Base-by-base conservation (phyloP, 177 flowering plant genomes). In the Vitis hybrid region DNA sequence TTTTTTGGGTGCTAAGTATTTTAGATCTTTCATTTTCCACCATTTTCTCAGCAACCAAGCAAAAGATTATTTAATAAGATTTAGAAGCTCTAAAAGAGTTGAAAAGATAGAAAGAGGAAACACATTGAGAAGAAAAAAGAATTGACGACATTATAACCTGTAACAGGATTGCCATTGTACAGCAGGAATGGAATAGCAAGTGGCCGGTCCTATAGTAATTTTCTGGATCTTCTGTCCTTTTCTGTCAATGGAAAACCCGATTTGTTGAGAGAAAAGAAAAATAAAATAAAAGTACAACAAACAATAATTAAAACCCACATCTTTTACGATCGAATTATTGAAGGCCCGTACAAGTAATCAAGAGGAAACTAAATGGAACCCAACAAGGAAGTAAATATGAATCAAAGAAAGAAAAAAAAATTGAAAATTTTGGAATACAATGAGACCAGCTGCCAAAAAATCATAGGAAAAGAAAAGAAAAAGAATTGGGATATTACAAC, bases 151-250 rank as follows among this genome's bases (percentile, higher is more conserved):
- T 33, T 2, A 68, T 13, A 45, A 81, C 87, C 84, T 81, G 84
- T 64, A 79, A 70, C 70, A 83, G 72, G 69, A 83, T 74, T 65
- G 77, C 48, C 83, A 83, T 71, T 45, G 87, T 79, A 67, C 70
- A 51, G 70, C 77, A 81, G 19, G 87, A 83, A 70, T 81, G 15
- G 58, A 71, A 79, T 72, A 83, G 56, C 55, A 79, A 72, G 67
- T 29, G 74, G 2, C 85, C 87, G 7, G 81, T 68, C 14, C 78
- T 73, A 31, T 70, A 19, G 39, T 81, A 83, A 71, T 75, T 79
- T 14, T 73, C 80, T 8, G 72, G 83, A 57, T 83, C 81, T 39
- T 81, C 84, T 72, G 71, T 75, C 74, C 84, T 72, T 70, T 57
- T 81, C 84, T 81, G 69, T 26, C 57, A 53, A 13, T 55, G 51